Conservation (phyloP, 208 protist genomes). For the Trypanosoma boissoni region DNA sequence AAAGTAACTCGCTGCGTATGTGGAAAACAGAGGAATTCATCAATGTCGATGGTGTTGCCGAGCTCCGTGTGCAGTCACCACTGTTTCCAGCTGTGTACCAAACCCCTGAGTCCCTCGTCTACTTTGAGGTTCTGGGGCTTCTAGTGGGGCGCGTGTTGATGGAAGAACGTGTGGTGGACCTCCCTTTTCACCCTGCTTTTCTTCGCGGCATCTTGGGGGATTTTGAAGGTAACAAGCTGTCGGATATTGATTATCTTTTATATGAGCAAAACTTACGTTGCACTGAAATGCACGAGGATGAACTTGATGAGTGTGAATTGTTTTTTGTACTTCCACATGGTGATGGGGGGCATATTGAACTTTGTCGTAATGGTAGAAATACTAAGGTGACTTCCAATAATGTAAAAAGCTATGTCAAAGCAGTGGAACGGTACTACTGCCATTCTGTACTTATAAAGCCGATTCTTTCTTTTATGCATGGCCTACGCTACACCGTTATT, state of each 20-base stretch:
- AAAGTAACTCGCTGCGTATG: slow-evolving; percentile 34
- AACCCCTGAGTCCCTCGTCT: slow-evolving; percentile 28
- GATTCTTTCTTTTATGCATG: slow-evolving; percentile 41
- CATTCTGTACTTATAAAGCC: slow-evolving; percentile 26
- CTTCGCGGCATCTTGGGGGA: slow-evolving; percentile 50
- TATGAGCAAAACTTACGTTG: slow-evolving; percentile 38
- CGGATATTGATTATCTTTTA: slow-evolving; percentile 45
- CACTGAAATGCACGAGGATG: slow-evolving; percentile 23
- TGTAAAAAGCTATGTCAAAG: slow-evolving; percentile 38
- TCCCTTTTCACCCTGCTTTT: slow-evolving; percentile 65
- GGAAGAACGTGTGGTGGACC: slow-evolving; percentile 37
- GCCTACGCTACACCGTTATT: slow-evolving; percentile 46
- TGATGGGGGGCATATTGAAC: slow-evolving; percentile 24
- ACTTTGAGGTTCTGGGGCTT: slow-evolving; percentile 69
- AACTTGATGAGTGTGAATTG: slow-evolving; percentile 48
- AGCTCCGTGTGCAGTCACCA: slow-evolving; percentile 20
- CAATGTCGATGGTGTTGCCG: slow-evolving; percentile 4
- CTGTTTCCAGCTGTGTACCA: slow-evolving; percentile 35
- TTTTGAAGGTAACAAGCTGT: slow-evolving; percentile 10
- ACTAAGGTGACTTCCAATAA: slow-evolving; percentile 35
- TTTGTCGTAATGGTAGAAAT: slow-evolving; percentile 20
- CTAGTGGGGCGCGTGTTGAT: slow-evolving; percentile 62
- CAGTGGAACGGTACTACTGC: slow-evolving; percentile 44
- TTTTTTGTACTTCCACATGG: slow-evolving; percentile 50
- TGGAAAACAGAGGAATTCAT: slow-evolving; percentile 49